Evolutionary conservation across 768 basidiomycete species (phyloP).

Genomic region (Russula sp.): DNA sequence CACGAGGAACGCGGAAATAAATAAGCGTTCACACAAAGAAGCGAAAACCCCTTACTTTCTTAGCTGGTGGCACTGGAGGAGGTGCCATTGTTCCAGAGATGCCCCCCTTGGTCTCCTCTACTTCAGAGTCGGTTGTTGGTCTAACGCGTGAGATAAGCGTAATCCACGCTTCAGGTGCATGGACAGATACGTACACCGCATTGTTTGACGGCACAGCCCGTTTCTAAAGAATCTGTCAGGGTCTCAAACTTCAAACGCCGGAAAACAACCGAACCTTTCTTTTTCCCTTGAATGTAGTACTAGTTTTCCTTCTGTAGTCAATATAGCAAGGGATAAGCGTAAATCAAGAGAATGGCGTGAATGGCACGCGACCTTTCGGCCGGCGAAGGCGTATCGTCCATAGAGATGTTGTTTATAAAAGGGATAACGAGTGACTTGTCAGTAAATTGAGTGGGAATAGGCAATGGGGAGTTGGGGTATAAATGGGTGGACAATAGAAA

Average conservation of each 20-base stretch:
- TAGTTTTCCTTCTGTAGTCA: neutral
- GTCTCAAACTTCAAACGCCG: neutral
- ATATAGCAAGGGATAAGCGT: neutral
- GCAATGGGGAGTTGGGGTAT: neutral
- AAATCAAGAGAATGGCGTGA: neutral
- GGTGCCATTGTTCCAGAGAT: conserved; percentile 3
- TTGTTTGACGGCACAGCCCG: conserved; percentile 2
- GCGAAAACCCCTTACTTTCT: conserved; percentile 7
- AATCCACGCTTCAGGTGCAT: neutral
- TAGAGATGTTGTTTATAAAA: conserved; percentile 7
- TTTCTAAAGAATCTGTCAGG: conserved; percentile 3
- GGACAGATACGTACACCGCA: conserved; percentile 4
- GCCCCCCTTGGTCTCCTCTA: conserved; percentile 1
- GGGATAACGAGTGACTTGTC: conserved; percentile 3
- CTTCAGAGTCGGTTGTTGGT: conserved; percentile 8
- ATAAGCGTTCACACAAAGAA: neutral
- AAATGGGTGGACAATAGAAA: conserved; percentile 1
- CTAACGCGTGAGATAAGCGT: neutral
- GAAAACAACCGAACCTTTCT: conserved; percentile 8
- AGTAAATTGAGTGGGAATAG: neutral
- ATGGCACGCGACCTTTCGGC: conserved; percentile 16
- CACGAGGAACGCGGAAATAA: neutral
- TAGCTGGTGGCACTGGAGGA: conserved; percentile 12
- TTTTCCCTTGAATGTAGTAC: conserved; percentile 6
- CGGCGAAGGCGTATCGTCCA: conserved; percentile 15